Base-by-base conservation (phyloP, 2,329 filamentous ascomycete species). In the Diaporthe destruens region DNA sequence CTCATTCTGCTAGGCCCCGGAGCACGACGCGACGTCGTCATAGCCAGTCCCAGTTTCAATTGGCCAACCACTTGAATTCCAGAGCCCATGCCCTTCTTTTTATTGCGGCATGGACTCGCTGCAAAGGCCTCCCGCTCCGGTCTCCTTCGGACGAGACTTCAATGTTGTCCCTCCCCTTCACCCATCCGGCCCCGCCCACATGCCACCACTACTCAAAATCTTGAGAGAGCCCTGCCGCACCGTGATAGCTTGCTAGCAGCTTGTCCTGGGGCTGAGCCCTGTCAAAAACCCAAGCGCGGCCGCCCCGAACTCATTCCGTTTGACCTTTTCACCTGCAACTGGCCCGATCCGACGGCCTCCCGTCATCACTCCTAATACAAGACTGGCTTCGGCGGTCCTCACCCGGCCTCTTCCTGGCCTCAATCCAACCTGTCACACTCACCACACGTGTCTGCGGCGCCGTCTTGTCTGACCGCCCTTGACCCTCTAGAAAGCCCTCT, bases 61-160 rank as follows among this genome's bases (percentile, higher is more conserved):
- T 51, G 61, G 61, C 61, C 61, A 66, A 66, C 61, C 61, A 66
- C 47, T 53, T 7, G 18, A 66, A n/a, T 66, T 66, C 61, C 61
- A 66, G 47, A 23, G 32, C 61, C 61, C 47, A 51, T 66, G 25
- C 34, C 61, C 44, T 65, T 39, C 32, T 39, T 53, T 53, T 65
- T 49, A 36, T 36, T 36, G 34, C 34, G 34, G 8, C 34, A 66
- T 66, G 47, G 36, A 65, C 61, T 66, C 14, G 44, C 61, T 34
- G 36, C n/a, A 63, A 34, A 34, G 61, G 61, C 61, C 61, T 66
- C 61, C 61, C 47, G 32, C 61, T 36, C 61, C 61, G 61, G 18
- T 34, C 6, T 20, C 34, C 8, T 25, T 66, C 61, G 61, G 61
- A 66, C 61, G 47, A 39, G 32, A 5, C 9, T 53, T n/a, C n/a